These are phyloP conservation scores for Fragaria iinumae DNA, from an alignment of 306 rosid genomes.

Conservation along the genomic window DNA sequence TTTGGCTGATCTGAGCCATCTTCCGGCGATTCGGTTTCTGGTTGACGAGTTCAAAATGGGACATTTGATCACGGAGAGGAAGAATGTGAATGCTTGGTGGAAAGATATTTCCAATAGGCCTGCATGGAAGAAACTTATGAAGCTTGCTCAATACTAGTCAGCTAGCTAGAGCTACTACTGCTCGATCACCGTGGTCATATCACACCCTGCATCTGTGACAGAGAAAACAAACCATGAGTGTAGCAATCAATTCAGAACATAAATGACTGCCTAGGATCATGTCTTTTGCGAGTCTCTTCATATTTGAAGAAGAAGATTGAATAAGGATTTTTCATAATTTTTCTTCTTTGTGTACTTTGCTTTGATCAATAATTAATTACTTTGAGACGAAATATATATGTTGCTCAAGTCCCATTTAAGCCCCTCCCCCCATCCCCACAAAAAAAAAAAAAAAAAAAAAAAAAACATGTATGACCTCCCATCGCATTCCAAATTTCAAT, in stretches of 20 bases:
- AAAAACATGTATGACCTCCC: too few species aligned
- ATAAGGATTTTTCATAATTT: background rate
- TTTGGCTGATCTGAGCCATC: slow-evolving; percentile 68
- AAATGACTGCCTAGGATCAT: background rate
- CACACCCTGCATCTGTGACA: background rate
- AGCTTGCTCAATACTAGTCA: slow-evolving; percentile 19
- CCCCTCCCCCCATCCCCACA: too few species aligned
- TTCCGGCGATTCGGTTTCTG: slow-evolving; percentile 53
- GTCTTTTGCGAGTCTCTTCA: background rate
- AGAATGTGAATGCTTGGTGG: slow-evolving; percentile 71
- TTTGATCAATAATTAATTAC: background rate
- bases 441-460: too few species aligned
- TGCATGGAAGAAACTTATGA: slow-evolving; percentile 61
- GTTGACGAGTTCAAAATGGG: slow-evolving; percentile 46
- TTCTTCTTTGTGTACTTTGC: too few species aligned
- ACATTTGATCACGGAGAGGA: slow-evolving; percentile 47
- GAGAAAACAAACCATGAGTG: background rate
- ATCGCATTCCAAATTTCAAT: too few species aligned
- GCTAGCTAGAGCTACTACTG: background rate
- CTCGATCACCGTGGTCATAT: background rate
- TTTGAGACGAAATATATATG: background rate
- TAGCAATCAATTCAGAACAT: background rate
- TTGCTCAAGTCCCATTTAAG: too few species aligned
- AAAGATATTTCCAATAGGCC: slow-evolving; percentile 50
- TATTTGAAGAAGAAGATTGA: background rate